Evolutionary conservation across 1,139 yeast genomes (phyloP), one percentile per base, ranked within the genome.

Genomic region (Pneumocystis carinii): DNA sequence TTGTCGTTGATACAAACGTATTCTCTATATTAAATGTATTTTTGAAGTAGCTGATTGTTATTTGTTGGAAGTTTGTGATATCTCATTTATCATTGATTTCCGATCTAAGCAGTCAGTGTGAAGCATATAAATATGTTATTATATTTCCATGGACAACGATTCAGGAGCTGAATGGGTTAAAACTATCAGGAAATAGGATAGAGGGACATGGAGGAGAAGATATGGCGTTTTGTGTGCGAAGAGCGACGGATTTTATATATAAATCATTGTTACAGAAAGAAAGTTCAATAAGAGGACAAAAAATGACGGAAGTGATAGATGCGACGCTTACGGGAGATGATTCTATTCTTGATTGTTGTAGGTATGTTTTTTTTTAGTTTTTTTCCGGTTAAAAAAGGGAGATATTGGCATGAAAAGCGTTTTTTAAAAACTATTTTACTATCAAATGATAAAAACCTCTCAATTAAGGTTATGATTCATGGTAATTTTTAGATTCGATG

Each of bases 371-470:
- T 19, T 8, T 2, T 5, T 6, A n/a, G 17, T 10, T 14, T 29
- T 56, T 14, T 24, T 8, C 2, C 3, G 19, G 12, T 29, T 42
- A 7, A 38, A 5, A 17, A 17, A 2, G 24, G 17, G 17, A 56
- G 59, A 24, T 56, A 56, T 56, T 56, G 59, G 59, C 41, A 17
- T 36, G 59, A 56, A 56, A 56, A 38, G 12, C 38, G 41, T 17
- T 15, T 17, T 37, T 36, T 56, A 24, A 36, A n/a, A n/a, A 57
- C 42, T 6, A 12, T 37, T 12, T 24, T 57, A 7, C n/a, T 57
- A 8, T 19, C 59, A 17, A 37, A 19, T 19, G 59, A 57, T 7
- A 57, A 37, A 29, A 57, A 27, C 14, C 59, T 57, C 10, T 27
- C 42, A 10, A 39, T 57, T 7, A 57, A 57, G 12, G 59, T 19